A percentile compares a stretch with the other conserved stretches of the same genome.
phyloP scores from a whole-genome alignment of 2,329 filamentous ascomycete species.

The Plectosphaerella cucumerina region DNA sequence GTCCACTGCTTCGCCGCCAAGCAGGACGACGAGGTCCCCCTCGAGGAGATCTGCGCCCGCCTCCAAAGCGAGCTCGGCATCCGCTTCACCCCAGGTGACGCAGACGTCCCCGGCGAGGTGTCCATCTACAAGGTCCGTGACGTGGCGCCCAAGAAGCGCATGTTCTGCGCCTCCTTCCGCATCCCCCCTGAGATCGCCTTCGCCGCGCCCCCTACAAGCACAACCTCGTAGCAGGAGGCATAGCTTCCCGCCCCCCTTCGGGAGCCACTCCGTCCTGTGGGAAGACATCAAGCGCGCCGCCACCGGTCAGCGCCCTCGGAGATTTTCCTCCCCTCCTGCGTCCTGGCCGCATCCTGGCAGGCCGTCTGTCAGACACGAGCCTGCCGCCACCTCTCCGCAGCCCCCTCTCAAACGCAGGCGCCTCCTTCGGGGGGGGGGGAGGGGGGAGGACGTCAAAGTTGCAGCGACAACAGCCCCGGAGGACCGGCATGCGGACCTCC shows the following conservation, averaged over 20 bases:
- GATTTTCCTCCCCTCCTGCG: background rate
- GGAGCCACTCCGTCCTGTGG: background rate
- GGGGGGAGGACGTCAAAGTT: too few species aligned
- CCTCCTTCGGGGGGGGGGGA: too few species aligned
- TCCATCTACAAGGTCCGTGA: slow-evolving; percentile 70
- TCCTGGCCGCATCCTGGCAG: background rate
- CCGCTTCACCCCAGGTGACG: slow-evolving; percentile 37
- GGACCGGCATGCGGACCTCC: too few species aligned
- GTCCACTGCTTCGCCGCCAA: slow-evolving; percentile 93
- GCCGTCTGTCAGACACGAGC: background rate
- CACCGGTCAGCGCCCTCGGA: background rate
- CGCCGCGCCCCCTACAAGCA: slow-evolving; percentile 29
- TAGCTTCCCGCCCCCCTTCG: too few species aligned
- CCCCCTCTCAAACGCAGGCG: too few species aligned
- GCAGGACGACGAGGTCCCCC: slow-evolving; percentile 66
- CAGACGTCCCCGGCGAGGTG: slow-evolving; percentile 42
- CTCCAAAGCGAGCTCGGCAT: slow-evolving; percentile 37
- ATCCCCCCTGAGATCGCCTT: slow-evolving; percentile 82
- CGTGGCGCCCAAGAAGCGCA: slow-evolving; percentile 89
- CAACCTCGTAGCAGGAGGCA: background rate
- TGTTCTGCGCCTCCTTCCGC: slow-evolving; percentile 94
- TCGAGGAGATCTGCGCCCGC: slow-evolving; percentile 40
- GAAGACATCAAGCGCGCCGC: background rate
- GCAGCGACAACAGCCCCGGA: background rate
- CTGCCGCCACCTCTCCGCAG: too few species aligned